Evolutionary conservation across 1,284 basidiomycete genomes (phyloP), one percentile per base, ranked within the genome.

Genomic region (Inonotus obliquus): DNA sequence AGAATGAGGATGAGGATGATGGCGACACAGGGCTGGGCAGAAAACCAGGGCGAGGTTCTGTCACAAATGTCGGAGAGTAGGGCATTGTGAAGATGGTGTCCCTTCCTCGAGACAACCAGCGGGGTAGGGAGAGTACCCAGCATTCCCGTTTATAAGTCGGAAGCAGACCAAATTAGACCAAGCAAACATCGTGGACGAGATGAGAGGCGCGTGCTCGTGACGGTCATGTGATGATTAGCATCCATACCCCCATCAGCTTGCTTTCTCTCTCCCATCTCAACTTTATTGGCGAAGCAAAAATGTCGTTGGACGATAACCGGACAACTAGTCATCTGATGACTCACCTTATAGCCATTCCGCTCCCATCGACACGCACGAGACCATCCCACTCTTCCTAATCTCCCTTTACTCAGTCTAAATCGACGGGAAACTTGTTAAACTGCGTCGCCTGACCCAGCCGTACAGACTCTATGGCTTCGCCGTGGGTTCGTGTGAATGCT

Each of bases 301-400:
- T 23, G 23, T 38, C 27, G 54, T 56, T 56, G 54, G 54, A 56
- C 54, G 54, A 56, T 56, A 47, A 44, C 17, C 5, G 29, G 21
- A 19, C n/a, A 39, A 41, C 2, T 41, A 56, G 54, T 56, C 54
- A 56, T 56, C 54, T 56, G 54, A 38, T 56, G 54, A 54, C 54
- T 56, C 39, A 25, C 23, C 14, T 2, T 5, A 56, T 13, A 9
- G n/a, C 10, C 38, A n/a, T n/a, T n/a, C n/a, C n/a, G n/a, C n/a
- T n/a, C 54, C 23, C 54, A 47, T 14, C 4, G 14, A 56, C 41
- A 21, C 29, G 38, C 54, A 56, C 54, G 54, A 39, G 53, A 41
- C n/a, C 54, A 56, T 17, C 23, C 39, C 3, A n/a, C 2, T 6
- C 23, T 13, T 29, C 19, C 39, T n/a, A 10, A 13, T 17, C 17